Evolutionary conservation across 768 basidiomycete genomes (phyloP), one percentile per base, ranked within the genome.

Genomic region (Candolleomyces efflorescens): DNA sequence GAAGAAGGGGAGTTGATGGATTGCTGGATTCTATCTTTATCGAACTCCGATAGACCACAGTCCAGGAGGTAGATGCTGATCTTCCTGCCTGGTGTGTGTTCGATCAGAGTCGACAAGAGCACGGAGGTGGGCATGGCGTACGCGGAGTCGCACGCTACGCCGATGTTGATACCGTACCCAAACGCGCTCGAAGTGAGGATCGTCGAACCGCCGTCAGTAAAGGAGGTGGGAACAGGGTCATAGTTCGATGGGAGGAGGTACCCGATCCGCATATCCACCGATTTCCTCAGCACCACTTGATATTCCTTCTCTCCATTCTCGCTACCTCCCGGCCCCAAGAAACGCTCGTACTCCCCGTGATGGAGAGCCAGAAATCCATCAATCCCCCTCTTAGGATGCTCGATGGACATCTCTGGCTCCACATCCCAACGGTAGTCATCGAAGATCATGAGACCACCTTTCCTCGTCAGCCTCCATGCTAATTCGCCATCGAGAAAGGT

Each of bases 401-500:
- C 77, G 5, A 71, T 68, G 55, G 81, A 80, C 10, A 77, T 74
- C 27, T 73, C 63, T 0, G 78, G 78, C 59, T 83, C 76, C 43
- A 68, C 71, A 26, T 75, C 64, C 84, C 83, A 84, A 38, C 73
- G 70, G 60, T 84, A 84, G 64, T 85, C 82, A 60, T 85, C 83
- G 61, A 84, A 82, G 47, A 85, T 77, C 64, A 84, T 61, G 53
- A 83, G 68, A 4, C 80, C 80, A 6, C 75, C 79, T 32, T 77
- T 72, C 53, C 73, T 71, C 2, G 82, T 79, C 17, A 85, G 68
- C 5, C 84, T 72, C 83, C 83, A 84, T 1, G 74, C 76, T 32
- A 84, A 67, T 65, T 85, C 84, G 7, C 76, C 83, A 62, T 85
- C 84, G n/a, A 85, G 72, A 49, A 85, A 69, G 0, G 82, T 84